Percentiles rank a stretch among this genome's conserved stretches.
Evolutionary conservation across 2,329 filamentous ascomycete genomes (phyloP).

Genomic region (Eurotiales sp.): DNA sequence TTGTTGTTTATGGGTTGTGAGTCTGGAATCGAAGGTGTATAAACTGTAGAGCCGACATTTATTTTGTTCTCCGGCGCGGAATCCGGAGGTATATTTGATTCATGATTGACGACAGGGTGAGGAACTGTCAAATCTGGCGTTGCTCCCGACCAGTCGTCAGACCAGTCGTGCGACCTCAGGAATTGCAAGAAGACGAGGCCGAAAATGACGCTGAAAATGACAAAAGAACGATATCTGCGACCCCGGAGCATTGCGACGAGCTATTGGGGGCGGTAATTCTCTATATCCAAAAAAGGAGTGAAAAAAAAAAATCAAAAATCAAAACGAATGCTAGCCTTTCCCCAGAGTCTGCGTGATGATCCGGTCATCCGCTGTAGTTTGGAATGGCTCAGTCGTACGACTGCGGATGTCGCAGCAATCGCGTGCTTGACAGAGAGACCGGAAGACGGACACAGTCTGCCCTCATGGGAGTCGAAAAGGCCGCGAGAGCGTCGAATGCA

Average conservation of each 20-base stretch:
- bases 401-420: not conserved
- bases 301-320: no score
- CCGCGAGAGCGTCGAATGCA: not conserved
- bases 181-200: slow-evolving; percentile 51
- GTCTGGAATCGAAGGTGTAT: slow-evolving; percentile 7
- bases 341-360: not conserved
- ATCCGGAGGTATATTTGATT: not conserved
- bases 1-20: not conserved
- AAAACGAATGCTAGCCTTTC: not conserved
- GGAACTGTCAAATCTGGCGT: slow-evolving; percentile 18
- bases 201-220: slow-evolving; percentile 43
- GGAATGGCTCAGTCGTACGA: not conserved
- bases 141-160: slow-evolving; percentile 14
- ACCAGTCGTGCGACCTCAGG: slow-evolving; percentile 41
- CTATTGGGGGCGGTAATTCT: not conserved
- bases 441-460: not conserved
- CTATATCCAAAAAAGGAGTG: not conserved
- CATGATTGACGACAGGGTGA: not conserved
- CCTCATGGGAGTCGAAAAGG: not conserved
- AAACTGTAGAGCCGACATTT: not conserved
- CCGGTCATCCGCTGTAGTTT: slow-evolving; percentile 6
- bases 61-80: slow-evolving; percentile 1
- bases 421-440: not conserved
- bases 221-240: slow-evolving; percentile 48
- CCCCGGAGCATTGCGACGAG: slow-evolving; percentile 39